Evolutionary conservation across 1,284 basidiomycete genomes (phyloP).

Genomic region (Rhodotorula sp.): DNA sequence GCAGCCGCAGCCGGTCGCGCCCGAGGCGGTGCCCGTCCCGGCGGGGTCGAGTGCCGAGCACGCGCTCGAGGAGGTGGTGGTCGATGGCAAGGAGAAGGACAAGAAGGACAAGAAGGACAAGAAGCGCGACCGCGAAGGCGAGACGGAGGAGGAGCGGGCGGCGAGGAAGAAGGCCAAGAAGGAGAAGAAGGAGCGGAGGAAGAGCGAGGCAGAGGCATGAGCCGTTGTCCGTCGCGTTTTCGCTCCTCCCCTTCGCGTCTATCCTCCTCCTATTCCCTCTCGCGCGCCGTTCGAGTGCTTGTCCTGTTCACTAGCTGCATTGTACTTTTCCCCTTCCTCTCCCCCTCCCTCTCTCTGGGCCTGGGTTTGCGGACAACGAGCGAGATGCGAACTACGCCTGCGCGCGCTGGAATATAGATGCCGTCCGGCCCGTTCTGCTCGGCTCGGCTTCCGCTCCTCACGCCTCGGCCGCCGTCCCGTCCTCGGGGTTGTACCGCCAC

Average conservation of each 20-base stretch:
- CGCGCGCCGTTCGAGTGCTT: neutral
- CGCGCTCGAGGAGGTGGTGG: constrained; percentile 45
- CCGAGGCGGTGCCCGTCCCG: constrained; percentile 52
- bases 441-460: too few species aligned
- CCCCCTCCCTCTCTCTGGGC: too few species aligned
- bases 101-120: constrained; percentile 47
- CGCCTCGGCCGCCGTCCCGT: neutral
- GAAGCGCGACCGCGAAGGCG: constrained; percentile 57
- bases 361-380: too few species aligned
- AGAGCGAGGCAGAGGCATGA: neutral
- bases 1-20: constrained; percentile 38
- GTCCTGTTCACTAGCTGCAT: neutral
- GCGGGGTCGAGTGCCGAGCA: constrained; percentile 48
- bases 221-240: neutral
- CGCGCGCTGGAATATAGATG: too few species aligned
- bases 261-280: neutral
- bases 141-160: constrained; percentile 27
- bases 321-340: neutral
- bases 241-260: neutral
- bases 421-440: too few species aligned
- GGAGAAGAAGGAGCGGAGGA: constrained; percentile 7
- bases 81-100: constrained; percentile 42
- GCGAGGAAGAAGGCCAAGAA: constrained; percentile 18
- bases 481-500: constrained; percentile 60
- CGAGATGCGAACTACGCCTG: neutral